Evolutionary conservation across 495 filamentous ascomycete genomes (phyloP).

Genomic region (Penicillium diatomitis): DNA sequence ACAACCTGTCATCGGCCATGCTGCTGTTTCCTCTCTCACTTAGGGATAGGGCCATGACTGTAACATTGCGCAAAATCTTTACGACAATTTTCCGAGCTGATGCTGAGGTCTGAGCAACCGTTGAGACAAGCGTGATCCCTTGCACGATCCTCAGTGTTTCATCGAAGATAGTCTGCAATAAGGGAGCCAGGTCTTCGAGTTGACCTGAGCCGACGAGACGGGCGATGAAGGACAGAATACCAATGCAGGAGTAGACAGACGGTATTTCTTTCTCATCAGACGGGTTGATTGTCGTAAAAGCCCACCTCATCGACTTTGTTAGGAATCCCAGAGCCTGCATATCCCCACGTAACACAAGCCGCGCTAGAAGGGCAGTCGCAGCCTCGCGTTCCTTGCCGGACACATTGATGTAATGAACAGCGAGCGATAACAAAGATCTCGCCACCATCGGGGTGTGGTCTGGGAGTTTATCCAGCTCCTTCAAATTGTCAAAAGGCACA

Average conservation of each 20-base stretch:
- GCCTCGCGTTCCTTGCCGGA: constrained; percentile 84
- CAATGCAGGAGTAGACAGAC: constrained; percentile 55
- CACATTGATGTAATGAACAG: constrained; percentile 56
- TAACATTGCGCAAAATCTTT: constrained; percentile 70
- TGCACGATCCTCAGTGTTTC: constrained; percentile 34
- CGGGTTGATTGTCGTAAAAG: constrained; percentile 46
- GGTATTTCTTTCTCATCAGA: constrained; percentile 19
- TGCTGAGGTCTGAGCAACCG: constrained; percentile 53
- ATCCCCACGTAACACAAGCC: constrained; percentile 72
- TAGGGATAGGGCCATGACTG: constrained; percentile 48
- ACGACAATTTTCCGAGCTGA: constrained; percentile 69
- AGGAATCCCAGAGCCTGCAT: constrained; percentile 75
- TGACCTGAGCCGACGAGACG: constrained; percentile 54
- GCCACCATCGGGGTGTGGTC: constrained; percentile 57
- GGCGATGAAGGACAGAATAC: constrained; percentile 68
- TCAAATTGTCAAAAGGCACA: constrained; percentile 18
- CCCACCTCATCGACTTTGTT: constrained; percentile 55
- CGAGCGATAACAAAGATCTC: constrained; percentile 59
- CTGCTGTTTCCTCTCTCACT: constrained; percentile 28
- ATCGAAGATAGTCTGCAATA: constrained; percentile 42
- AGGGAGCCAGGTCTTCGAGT: constrained; percentile 40
- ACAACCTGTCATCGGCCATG: constrained; percentile 32
- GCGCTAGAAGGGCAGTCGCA: constrained; percentile 69
- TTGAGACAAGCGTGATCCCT: constrained; percentile 30
- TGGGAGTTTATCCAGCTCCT: constrained; percentile 15